phyloP scores from a whole-genome alignment of 768 basidiomycete species.

The Podaxis carcinomalis region DNA sequence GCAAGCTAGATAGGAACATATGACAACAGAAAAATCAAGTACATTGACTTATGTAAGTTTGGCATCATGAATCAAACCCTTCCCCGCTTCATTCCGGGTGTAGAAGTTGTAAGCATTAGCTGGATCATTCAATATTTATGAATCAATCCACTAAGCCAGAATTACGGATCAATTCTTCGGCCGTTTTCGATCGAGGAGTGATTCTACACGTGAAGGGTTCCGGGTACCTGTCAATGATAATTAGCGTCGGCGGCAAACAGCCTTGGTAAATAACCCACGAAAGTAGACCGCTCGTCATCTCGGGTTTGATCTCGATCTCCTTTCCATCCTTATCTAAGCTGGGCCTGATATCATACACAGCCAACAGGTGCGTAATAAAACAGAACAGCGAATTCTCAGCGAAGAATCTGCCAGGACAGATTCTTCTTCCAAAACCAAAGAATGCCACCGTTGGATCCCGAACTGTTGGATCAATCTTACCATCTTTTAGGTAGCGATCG shows the following conservation, averaged over 20 bases:
- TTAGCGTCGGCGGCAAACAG: not conserved
- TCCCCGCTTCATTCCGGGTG: too few relatives aligned
- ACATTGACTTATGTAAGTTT: too few relatives aligned
- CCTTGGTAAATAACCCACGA: constrained; percentile 15
- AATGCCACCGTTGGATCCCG: constrained; percentile 22
- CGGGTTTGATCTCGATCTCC: constrained; percentile 14
- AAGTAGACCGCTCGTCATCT: constrained; percentile 18
- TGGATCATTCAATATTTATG: too few relatives aligned
- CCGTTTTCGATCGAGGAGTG: constrained; percentile 13
- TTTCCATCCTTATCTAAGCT: constrained; percentile 19
- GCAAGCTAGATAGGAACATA: too few relatives aligned
- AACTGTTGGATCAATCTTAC: constrained; percentile 18
- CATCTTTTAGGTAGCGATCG: constrained; percentile 24
- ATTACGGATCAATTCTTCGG: constrained; percentile 1
- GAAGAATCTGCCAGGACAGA: constrained; percentile 23
- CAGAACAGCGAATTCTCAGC: constrained; percentile 19
- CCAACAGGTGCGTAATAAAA: constrained; percentile 17
- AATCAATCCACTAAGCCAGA: not conserved
- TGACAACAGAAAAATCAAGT: too few relatives aligned
- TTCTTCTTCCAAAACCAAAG: constrained; percentile 28
- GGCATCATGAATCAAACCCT: too few relatives aligned
- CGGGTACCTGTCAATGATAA: constrained; percentile 15
- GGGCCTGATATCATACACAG: constrained; percentile 21
- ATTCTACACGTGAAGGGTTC: constrained; percentile 22
- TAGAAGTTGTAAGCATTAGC: too few relatives aligned